These are phyloP conservation scores for Phytophthora agathidicida DNA, from an alignment of 352 stramenopile species.

Conservation along the genomic window DNA sequence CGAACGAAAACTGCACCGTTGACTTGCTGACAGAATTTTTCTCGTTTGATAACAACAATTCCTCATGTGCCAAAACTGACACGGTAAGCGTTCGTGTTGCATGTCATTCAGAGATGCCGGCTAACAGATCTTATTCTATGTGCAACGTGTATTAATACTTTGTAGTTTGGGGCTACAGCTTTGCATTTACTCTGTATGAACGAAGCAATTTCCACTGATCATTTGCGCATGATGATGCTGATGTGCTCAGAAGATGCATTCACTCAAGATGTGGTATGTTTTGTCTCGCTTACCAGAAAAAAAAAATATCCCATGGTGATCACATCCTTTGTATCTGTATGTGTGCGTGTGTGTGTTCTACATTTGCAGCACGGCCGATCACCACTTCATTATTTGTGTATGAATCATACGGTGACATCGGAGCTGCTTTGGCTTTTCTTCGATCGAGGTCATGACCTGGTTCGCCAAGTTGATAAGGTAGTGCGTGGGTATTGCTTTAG, in stretches of 20 bases:
- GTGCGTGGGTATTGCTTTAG: not conserved
- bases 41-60: constrained; percentile 45
- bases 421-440: constrained; percentile 80
- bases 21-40: constrained; percentile 50
- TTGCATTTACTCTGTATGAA: constrained; percentile 79
- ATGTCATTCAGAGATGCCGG: not conserved
- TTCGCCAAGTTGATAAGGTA: constrained; percentile 62
- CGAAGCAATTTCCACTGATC: constrained; percentile 39
- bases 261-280: constrained; percentile 50
- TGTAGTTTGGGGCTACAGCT: constrained; percentile 64
- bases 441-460: constrained; percentile 58
- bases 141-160: too few relatives aligned
- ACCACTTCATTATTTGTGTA: constrained; percentile 76
- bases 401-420: constrained; percentile 56
- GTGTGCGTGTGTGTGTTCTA: too few relatives aligned
- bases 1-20: constrained; percentile 47
- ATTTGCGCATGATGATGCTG: constrained; percentile 49
- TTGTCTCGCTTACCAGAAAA: constrained; percentile 6
- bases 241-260: constrained; percentile 52
- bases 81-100: constrained; percentile 7
- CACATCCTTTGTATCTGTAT: too few relatives aligned
- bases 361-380: constrained; percentile 51
- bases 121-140: not conserved
- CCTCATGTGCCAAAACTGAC: constrained; percentile 14
- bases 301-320: too few relatives aligned